A percentile compares a stretch with the other conserved stretches of the same genome.
Evolutionary conservation across 345 rosid species (phyloP).

Genomic region (Lagerstroemia speciosa): DNA sequence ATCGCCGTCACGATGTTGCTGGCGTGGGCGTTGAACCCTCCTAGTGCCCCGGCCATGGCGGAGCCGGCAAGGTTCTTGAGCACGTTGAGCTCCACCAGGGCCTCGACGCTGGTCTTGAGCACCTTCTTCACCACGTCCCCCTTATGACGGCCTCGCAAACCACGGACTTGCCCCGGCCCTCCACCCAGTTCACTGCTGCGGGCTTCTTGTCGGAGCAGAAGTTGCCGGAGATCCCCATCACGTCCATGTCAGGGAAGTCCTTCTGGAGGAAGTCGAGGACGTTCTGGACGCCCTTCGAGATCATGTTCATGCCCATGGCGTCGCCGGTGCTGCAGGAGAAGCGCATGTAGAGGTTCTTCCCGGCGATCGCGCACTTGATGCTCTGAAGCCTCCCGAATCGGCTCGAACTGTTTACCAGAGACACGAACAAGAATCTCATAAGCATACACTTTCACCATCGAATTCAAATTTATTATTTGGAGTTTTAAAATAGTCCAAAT

Average conservation of each 20-base stretch:
- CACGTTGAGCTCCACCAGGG: conserved; percentile 38
- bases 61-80: conserved; percentile 41
- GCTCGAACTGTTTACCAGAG: conserved; percentile 18
- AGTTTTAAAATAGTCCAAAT: too few species aligned
- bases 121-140: conserved; percentile 31
- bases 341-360: conserved; percentile 31
- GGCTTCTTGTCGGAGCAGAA: conserved; percentile 43
- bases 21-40: conserved; percentile 45
- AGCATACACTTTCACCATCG: not conserved
- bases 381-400: conserved; percentile 27
- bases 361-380: conserved; percentile 23
- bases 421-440: not conserved
- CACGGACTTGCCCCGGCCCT: conserved; percentile 39
- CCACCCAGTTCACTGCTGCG: conserved; percentile 41
- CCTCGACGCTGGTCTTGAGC: conserved; percentile 25
- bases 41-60: conserved; percentile 40
- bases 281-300: conserved; percentile 41
- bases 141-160: conserved; percentile 34
- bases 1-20: conserved; percentile 30
- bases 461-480: too few species aligned
- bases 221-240: conserved; percentile 33
- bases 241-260: conserved; percentile 39
- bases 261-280: conserved; percentile 27
- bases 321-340: conserved; percentile 36
- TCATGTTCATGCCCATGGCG: conserved; percentile 49